phyloP scores from a whole-genome alignment of 805 yeast genomes.

The Candida jianshihensis region DNA sequence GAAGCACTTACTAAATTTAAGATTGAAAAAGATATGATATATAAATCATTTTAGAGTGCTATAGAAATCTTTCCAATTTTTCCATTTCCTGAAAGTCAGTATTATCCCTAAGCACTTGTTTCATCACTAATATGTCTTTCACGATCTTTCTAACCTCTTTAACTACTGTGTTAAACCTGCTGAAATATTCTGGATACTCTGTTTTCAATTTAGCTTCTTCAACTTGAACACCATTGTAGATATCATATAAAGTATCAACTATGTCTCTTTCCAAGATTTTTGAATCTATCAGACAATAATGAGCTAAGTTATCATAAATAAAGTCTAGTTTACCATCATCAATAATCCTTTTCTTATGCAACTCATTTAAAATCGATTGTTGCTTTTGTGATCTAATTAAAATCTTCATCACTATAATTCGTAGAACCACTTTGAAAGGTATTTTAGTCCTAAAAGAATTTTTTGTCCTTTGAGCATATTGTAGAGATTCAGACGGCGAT shows the following conservation, averaged over 20 bases:
- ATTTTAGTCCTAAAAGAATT: not conserved
- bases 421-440: conserved; percentile 8
- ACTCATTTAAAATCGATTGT: not conserved
- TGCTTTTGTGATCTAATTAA: conserved; percentile 17
- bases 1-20: conserved; percentile 53
- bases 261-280: conserved; percentile 8
- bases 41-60: too few species aligned
- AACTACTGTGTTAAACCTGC: conserved; percentile 11
- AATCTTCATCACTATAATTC: conserved; percentile 11
- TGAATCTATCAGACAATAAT: not conserved
- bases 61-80: too few species aligned
- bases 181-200: conserved; percentile 16
- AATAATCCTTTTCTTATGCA: conserved; percentile 1
- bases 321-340: conserved; percentile 6
- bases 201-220: conserved; percentile 11
- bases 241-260: conserved; percentile 7
- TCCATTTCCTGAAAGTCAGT: not conserved
- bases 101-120: not conserved
- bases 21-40: too few species aligned
- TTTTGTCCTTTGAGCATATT: conserved; percentile 3
- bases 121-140: conserved; percentile 7
- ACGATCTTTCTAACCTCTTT: conserved; percentile 7
- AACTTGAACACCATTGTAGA: not conserved
- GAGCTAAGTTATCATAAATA: conserved; percentile 11
- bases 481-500: conserved; percentile 4